These are phyloP conservation scores for Chaetomium cochliodes DNA, from an alignment of 495 filamentous ascomycete species.

Conservation along the genomic window DNA sequence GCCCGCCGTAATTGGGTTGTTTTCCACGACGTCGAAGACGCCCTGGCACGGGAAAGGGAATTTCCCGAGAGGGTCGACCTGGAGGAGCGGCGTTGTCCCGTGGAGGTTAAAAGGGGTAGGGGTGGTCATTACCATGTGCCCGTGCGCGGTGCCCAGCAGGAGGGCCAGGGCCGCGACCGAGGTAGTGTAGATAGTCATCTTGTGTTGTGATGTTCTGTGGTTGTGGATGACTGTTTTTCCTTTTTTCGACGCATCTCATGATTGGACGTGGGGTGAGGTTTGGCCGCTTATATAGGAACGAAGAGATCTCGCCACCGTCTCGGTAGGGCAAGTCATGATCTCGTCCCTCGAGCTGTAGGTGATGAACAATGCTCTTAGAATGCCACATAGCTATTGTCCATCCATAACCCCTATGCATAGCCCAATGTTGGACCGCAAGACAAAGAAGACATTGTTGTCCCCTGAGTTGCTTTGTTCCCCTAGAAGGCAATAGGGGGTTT, in stretches of 20 bases:
- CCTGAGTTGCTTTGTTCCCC: not conserved
- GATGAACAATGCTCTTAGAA: not conserved
- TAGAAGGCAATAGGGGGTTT: not conserved
- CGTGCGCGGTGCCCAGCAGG: constrained; percentile 14
- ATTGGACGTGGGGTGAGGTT: not conserved
- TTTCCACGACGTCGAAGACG: constrained; percentile 38
- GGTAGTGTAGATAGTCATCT: not conserved
- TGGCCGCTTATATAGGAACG: not conserved
- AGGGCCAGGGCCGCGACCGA: constrained; percentile 10
- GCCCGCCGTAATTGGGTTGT: constrained; percentile 46
- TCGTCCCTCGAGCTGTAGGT: not conserved
- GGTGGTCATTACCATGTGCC: constrained; percentile 32
- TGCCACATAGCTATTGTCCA: not conserved
- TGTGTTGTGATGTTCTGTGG: not conserved
- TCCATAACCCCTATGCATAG: not conserved
- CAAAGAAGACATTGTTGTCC: not conserved
- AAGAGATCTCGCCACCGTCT: not conserved
- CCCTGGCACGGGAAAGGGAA: constrained; percentile 80
- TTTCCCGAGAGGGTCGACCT: constrained; percentile 48
- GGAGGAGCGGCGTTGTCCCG: constrained; percentile 27
- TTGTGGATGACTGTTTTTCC: too few relatives aligned
- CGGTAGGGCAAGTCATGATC: not conserved
- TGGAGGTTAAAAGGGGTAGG: constrained; percentile 42
- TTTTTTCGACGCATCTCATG: not conserved
- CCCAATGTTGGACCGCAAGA: not conserved